Evolutionary conservation across 495 filamentous ascomycete species (phyloP), one percentile per base, ranked within the genome.

Genomic region (Annulohypoxylon nitens): DNA sequence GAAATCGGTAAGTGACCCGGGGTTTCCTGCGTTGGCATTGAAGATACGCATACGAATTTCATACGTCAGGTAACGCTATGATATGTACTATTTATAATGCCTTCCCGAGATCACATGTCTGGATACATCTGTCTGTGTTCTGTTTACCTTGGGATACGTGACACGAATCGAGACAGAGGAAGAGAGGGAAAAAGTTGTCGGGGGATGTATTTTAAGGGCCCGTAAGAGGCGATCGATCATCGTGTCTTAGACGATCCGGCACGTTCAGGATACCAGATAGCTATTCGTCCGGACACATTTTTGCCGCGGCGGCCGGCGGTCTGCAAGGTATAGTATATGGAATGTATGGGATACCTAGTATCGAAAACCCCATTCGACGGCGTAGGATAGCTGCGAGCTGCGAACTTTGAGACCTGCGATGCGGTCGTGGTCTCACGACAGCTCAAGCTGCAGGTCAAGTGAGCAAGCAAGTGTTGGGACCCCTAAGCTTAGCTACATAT

Each of bases 371-470:
- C 20, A 67, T 67, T 47, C 53, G 53, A 57, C 41, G 53, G 39
- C 18, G 39, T 2, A 14, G 39, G 12, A n/a, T 1, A 12, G 9
- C 11, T 39, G 66, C 34, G 58, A 14, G 43, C 43, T 47, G 43
- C 43, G 48, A 58, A 45, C 5, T 30, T 20, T 70, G 36, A 53
- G 59, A 16, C n/a, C 11, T 43, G 37, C 16, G 16, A 45, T 12
- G 45, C 18, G 45, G 62, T 71, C 33, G 57, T 48, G 50, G 64
- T 68, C 59, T 68, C 70, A 73, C 70, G 70, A 68, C 54, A 64
- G 62, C 43, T 47, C 43, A 12, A 47, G 43, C 62, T 72, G 69
- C 63, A 63, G 63, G 68, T 60, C 34, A 30, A 55, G 18, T 10
- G 62, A 53, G 25, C 43, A 16, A 25, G 6, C 10, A 14, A 45